A percentile compares a stretch with the other conserved stretches of the same genome.
These are phyloP conservation scores for Leptomonas seymouri DNA, from an alignment of 208 protist species.

Conservation along the genomic window DNA sequence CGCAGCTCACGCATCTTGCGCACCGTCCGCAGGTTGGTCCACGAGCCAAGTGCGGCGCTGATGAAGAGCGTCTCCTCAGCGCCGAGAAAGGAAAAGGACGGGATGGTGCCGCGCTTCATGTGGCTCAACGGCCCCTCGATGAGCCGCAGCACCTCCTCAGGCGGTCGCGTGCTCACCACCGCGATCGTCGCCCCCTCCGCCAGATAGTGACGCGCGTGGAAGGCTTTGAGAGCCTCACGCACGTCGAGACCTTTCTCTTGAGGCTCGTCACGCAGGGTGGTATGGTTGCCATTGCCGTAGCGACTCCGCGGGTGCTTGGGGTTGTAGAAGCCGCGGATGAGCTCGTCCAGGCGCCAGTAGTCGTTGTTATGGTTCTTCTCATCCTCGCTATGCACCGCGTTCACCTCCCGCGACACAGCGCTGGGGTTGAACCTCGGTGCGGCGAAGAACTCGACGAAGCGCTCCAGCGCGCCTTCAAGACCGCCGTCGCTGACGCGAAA, in stretches of 20 bases:
- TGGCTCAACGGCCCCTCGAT: slow-evolving; percentile 46
- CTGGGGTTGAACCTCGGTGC: slow-evolving; percentile 83
- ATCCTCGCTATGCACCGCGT: slow-evolving; percentile 95
- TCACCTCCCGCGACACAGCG: slow-evolving; percentile 84
- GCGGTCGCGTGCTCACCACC: slow-evolving; percentile 48
- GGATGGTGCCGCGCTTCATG: slow-evolving; percentile 42
- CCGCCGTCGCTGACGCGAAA: slow-evolving; percentile 75
- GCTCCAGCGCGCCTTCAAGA: slow-evolving; percentile 87
- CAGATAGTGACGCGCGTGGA: slow-evolving; percentile 50
- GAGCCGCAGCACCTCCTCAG: slow-evolving; percentile 44
- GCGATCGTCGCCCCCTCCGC: slow-evolving; percentile 30
- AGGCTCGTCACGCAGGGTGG: slow-evolving; percentile 77
- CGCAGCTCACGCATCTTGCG: slow-evolving; percentile 51
- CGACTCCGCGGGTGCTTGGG: slow-evolving; percentile 66
- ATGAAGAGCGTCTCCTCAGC: slow-evolving; percentile 33
- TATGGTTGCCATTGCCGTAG: slow-evolving; percentile 91
- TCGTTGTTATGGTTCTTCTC: slow-evolving; percentile 91
- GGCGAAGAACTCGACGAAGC: slow-evolving; percentile 95
- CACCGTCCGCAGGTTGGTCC: slow-evolving; percentile 72
- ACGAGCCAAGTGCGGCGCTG: slow-evolving; percentile 22
- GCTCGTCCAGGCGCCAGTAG: slow-evolving; percentile 77
- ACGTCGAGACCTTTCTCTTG: slow-evolving; percentile 58
- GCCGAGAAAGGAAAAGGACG: slow-evolving; percentile 34
- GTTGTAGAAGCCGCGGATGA: slow-evolving; percentile 59
- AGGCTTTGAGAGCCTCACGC: slow-evolving; percentile 57